Conservation (phyloP, 2,329 filamentous ascomycete genomes). For the Colletotrichum ledebouriae region DNA sequence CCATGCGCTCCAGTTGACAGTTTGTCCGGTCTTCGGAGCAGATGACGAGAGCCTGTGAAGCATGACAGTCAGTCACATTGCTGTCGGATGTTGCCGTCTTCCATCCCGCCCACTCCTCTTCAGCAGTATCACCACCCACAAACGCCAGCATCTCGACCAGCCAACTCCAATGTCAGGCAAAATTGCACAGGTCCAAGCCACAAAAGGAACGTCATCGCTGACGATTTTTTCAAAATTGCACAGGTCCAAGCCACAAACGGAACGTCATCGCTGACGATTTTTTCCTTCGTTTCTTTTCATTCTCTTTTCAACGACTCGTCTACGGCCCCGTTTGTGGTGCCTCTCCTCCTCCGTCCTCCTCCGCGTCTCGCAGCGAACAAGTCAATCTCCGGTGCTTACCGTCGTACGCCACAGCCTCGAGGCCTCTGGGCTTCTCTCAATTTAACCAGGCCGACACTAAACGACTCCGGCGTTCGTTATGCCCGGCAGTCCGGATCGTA, state of each 20-base stretch:
- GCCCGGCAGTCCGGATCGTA: conserved; percentile 1
- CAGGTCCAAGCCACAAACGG: neutral
- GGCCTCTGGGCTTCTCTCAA: neutral
- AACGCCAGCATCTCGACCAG: neutral
- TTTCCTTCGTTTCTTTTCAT: neutral
- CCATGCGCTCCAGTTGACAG: neutral
- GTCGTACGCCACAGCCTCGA: neutral
- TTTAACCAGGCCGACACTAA: neutral
- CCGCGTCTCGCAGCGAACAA: neutral
- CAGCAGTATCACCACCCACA: neutral
- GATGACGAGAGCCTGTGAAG: neutral
- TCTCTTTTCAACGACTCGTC: neutral
- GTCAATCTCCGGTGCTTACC: neutral
- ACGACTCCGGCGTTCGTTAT: neutral
- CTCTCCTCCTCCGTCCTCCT: neutral
- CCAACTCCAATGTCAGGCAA: neutral
- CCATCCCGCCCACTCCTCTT: neutral
- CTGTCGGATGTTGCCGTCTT: neutral
- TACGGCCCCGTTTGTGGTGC: neutral
- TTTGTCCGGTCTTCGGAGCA: neutral
- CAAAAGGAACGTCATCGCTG: neutral
- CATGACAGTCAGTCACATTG: neutral
- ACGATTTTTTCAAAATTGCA: neutral
- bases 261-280: neutral
- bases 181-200: neutral